Conservation (phyloP, 768 basidiomycete genomes). For the Fistulinella prunicolor region DNA sequence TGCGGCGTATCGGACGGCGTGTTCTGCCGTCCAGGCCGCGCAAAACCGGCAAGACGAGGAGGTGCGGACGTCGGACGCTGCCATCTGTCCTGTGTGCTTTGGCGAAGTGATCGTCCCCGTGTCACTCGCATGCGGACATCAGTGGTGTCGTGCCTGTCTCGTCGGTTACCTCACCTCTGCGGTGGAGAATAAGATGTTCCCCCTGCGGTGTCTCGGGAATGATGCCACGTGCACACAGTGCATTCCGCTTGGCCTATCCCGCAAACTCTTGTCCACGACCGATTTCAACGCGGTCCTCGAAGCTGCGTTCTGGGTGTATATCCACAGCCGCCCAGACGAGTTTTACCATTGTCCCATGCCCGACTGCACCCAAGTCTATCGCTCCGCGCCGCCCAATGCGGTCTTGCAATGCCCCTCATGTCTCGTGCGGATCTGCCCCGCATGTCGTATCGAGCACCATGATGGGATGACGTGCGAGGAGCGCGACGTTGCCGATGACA, state of each 20-base stretch:
- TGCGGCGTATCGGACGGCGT: slow-evolving; percentile 31
- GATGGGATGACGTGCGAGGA: slow-evolving; percentile 67
- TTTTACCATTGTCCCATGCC: slow-evolving; percentile 78
- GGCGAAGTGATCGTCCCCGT: slow-evolving; percentile 50
- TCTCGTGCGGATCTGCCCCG: slow-evolving; percentile 62
- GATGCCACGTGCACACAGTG: slow-evolving; percentile 53
- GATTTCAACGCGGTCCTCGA: slow-evolving; percentile 57
- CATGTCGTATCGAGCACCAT: slow-evolving; percentile 59
- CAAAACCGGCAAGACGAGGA: slow-evolving; percentile 31
- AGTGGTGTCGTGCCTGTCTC: slow-evolving; percentile 66
- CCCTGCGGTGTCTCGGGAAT: slow-evolving; percentile 68
- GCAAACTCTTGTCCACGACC: slow-evolving; percentile 44
- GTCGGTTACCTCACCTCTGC: slow-evolving; percentile 55
- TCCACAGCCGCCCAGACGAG: slow-evolving; percentile 57
- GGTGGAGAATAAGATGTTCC: slow-evolving; percentile 58
- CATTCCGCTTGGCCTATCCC: slow-evolving; percentile 55
- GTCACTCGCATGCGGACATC: slow-evolving; percentile 60
- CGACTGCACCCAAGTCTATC: slow-evolving; percentile 74
- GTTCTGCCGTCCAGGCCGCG: slow-evolving; percentile 42
- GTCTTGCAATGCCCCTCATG: slow-evolving; percentile 71
- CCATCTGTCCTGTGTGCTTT: slow-evolving; percentile 69
- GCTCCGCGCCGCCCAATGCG: slow-evolving; percentile 46
- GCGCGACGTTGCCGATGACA: slow-evolving; percentile 48
- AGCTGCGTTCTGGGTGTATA: slow-evolving; percentile 59
- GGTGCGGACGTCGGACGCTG: slow-evolving; percentile 15